Evolutionary conservation across 345 rosid species (phyloP).

Genomic region (Xanthoceras sorbifolium): DNA sequence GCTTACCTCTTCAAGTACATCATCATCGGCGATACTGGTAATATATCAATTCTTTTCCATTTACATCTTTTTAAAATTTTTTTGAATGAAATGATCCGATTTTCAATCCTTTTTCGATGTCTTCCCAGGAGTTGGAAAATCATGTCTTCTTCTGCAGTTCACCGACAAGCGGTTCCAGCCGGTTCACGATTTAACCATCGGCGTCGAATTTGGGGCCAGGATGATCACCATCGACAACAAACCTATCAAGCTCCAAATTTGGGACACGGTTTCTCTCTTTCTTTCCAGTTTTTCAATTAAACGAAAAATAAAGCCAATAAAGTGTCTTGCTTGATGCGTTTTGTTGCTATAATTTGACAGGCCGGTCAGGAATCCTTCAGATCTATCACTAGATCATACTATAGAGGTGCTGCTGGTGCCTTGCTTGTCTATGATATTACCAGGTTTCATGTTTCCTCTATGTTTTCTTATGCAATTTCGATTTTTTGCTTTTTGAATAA

Average conservation of each 20-base stretch:
- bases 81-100: background rate
- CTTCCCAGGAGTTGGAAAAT: slow-evolving; percentile 98
- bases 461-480: background rate
- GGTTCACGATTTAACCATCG: slow-evolving; percentile 92
- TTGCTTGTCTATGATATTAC: slow-evolving; percentile 98
- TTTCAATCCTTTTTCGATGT: background rate
- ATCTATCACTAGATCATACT: slow-evolving; percentile 96
- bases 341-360: slow-evolving; percentile 35
- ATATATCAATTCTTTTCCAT: background rate
- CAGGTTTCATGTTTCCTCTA: slow-evolving; percentile 41
- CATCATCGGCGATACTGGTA: slow-evolving; percentile 98
- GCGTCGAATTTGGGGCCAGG: slow-evolving; percentile 94
- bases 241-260: slow-evolving; percentile 95
- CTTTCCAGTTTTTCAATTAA: background rate
- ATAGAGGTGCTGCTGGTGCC: slow-evolving; percentile 98
- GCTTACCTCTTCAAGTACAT: slow-evolving; percentile 97
- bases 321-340: background rate
- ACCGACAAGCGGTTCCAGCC: slow-evolving; percentile 98
- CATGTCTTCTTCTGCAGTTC: slow-evolving; percentile 95
- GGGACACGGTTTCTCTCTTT: slow-evolving; percentile 78
- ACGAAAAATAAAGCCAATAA: background rate
- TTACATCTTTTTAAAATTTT: background rate
- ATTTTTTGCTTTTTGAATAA: background rate
- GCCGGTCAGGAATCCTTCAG: slow-evolving; percentile 99
- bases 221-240: slow-evolving; percentile 94